Conservation (phyloP, 768 basidiomycete species). For the Termitomyces sp. region DNA sequence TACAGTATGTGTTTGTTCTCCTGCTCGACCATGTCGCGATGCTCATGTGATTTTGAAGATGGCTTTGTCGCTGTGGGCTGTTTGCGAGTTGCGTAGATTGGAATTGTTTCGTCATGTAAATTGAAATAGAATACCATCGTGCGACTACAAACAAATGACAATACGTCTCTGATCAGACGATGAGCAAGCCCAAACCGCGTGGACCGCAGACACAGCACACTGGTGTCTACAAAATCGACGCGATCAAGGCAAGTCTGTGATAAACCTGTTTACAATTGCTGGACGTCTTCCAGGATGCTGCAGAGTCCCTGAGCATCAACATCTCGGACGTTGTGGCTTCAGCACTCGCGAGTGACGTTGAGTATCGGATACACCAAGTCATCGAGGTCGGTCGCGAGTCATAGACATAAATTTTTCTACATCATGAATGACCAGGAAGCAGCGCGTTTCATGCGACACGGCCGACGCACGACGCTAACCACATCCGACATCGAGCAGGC, state of each 20-base stretch:
- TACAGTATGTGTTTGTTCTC: not conserved
- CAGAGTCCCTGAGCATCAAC: constrained; percentile 78
- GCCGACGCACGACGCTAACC: constrained; percentile 82
- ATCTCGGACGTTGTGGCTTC: constrained; percentile 79
- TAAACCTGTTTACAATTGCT: not conserved
- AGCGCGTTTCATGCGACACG: constrained; percentile 94
- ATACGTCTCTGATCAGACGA: constrained; percentile 11
- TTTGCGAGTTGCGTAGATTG: not conserved
- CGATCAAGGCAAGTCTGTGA: constrained; percentile 44
- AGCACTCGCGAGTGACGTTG: constrained; percentile 90
- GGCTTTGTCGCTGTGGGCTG: constrained; percentile 1
- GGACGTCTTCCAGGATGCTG: constrained; percentile 62
- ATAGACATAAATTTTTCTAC: not conserved
- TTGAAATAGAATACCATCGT: too few relatives aligned
- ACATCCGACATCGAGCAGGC: constrained; percentile 93
- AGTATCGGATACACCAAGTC: constrained; percentile 93
- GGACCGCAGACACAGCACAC: constrained; percentile 42
- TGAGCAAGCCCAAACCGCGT: constrained; percentile 45
- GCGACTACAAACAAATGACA: constrained; percentile 1
- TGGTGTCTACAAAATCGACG: constrained; percentile 58
- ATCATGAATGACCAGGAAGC: constrained; percentile 61
- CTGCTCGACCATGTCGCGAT: not conserved
- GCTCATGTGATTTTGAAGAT: not conserved
- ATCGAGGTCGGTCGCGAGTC: constrained; percentile 57
- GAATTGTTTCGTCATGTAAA: too few relatives aligned